A percentile compares a stretch with the other conserved stretches of the same genome.
Conservation (phyloP, 352 stramenopile genomes). For the Phytophthora cajani region DNA sequence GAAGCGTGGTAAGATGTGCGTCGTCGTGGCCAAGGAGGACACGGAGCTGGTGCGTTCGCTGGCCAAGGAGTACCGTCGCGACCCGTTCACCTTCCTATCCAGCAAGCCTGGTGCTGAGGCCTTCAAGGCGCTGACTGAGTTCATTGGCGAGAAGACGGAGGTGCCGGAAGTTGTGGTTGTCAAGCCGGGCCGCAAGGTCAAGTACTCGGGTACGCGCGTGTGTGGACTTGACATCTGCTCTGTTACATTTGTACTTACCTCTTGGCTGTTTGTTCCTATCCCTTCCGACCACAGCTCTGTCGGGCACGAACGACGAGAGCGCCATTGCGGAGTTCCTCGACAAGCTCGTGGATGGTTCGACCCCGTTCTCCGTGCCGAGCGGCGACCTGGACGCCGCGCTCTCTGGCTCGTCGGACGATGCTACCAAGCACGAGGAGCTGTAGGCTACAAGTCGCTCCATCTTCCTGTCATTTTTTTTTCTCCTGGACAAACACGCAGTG, state of each 20-base stretch:
- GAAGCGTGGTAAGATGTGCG: constrained; percentile 77
- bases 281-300: constrained; percentile 34
- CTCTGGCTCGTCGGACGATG: constrained; percentile 14
- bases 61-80: constrained; percentile 81
- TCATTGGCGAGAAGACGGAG: constrained; percentile 37
- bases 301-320: constrained; percentile 35
- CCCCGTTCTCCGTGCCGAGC: constrained; percentile 42
- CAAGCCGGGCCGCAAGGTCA: constrained; percentile 66
- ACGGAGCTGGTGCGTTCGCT: constrained; percentile 51
- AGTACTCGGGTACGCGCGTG: constrained; percentile 59
- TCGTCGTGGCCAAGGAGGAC: constrained; percentile 62
- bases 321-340: constrained; percentile 60
- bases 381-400: constrained; percentile 26
- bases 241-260: background rate
- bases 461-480: constrained; percentile 7
- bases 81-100: constrained; percentile 71
- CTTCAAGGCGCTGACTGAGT: constrained; percentile 50
- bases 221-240: background rate
- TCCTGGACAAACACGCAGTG: constrained; percentile 7
- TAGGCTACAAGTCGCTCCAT: constrained; percentile 11
- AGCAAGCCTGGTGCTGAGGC: constrained; percentile 37
- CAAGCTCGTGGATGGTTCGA: constrained; percentile 73
- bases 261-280: constrained; percentile 8
- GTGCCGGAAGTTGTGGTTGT: constrained; percentile 53
- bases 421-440: constrained; percentile 38